Evolutionary conservation across 805 yeast genomes (phyloP).

Genomic region (Candida parachauliodes): DNA sequence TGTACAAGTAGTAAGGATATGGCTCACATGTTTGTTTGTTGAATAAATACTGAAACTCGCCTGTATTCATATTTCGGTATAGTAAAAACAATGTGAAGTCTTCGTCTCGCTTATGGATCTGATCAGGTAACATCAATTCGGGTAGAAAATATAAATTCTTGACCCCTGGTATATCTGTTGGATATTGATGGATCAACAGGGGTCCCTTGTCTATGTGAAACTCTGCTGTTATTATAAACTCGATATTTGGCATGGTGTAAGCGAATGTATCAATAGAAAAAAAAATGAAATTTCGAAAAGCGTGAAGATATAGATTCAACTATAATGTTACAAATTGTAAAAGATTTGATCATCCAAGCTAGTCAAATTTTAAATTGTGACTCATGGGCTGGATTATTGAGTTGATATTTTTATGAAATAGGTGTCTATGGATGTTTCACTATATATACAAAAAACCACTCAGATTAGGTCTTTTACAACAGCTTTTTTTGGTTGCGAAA

Average conservation of each 20-base stretch:
- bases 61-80: slow-evolving; percentile 38
- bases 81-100: slow-evolving; percentile 57
- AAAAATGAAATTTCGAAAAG: no score
- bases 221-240: slow-evolving; percentile 66
- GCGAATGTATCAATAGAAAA: not conserved
- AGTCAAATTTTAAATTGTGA: no score
- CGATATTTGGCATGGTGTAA: slow-evolving; percentile 34
- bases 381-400: no score
- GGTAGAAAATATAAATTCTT: slow-evolving; percentile 39
- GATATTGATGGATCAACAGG: slow-evolving; percentile 50
- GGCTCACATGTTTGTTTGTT: slow-evolving; percentile 29
- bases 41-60: slow-evolving; percentile 36
- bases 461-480: no score
- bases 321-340: not conserved
- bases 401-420: no score
- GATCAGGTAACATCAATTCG: slow-evolving; percentile 61
- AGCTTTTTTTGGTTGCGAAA: no score
- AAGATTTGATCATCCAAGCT: no score
- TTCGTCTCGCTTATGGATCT: slow-evolving; percentile 52
- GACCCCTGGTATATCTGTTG: slow-evolving; percentile 29
- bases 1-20: slow-evolving; percentile 51
- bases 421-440: no score
- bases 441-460: no score
- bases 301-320: not conserved
- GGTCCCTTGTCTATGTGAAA: slow-evolving; percentile 80